Percentiles rank a stretch among this genome's conserved stretches.
These are phyloP conservation scores for Ajuga chamaepitys DNA, from an alignment of 257 asterid species.

Conservation along the genomic window DNA sequence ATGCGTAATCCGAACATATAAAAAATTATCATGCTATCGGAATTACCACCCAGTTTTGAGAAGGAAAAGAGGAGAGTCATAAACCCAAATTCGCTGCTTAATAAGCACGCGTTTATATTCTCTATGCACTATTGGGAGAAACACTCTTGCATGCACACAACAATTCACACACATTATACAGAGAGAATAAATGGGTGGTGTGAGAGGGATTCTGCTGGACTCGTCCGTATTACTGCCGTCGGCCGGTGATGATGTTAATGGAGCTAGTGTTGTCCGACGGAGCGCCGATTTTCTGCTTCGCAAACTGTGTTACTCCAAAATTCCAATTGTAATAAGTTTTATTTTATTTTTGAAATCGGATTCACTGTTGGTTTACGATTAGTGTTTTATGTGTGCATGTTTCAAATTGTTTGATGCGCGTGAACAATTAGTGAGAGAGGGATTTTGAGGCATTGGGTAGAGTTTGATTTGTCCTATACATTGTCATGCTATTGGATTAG, in stretches of 20 bases:
- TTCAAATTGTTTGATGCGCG: background rate
- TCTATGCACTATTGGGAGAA: background rate
- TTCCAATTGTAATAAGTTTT: slow-evolving; percentile 41
- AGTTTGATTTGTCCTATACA: background rate
- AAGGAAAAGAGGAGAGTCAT: no score
- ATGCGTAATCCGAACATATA: no score
- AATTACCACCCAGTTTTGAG: no score
- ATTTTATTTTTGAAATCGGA: background rate
- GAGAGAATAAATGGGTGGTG: slow-evolving; percentile 37
- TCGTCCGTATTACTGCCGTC: slow-evolving; percentile 40
- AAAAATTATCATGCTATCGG: no score
- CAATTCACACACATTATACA: background rate
- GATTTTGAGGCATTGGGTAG: background rate
- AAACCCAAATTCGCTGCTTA: slow-evolving; percentile 1
- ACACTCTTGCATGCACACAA: slow-evolving; percentile 12
- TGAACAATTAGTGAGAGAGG: background rate
- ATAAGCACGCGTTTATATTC: slow-evolving; percentile 15
- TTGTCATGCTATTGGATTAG: background rate
- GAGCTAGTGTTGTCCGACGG: slow-evolving; percentile 22
- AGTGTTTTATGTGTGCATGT: background rate
- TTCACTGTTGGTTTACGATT: background rate
- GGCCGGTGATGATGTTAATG: slow-evolving; percentile 20
- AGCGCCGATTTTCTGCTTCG: slow-evolving; percentile 59
- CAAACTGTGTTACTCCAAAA: slow-evolving; percentile 62
- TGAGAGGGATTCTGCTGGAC: slow-evolving; percentile 57